Evolutionary conservation across 2,329 filamentous ascomycete genomes (phyloP).

Genomic region (Fusarium falciforme): DNA sequence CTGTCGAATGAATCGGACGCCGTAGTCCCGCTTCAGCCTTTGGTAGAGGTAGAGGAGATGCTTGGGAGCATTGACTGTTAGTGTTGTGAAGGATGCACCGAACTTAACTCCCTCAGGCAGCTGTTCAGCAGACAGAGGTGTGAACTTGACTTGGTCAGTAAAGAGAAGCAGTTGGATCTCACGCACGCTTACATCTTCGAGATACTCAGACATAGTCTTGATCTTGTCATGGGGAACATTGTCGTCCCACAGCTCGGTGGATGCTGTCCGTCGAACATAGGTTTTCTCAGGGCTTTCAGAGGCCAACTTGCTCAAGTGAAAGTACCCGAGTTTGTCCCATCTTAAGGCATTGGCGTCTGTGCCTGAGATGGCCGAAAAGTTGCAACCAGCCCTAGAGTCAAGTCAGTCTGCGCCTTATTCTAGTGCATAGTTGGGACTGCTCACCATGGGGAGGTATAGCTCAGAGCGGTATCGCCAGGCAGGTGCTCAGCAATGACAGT

Average conservation of each 20-base stretch:
- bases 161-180: not conserved
- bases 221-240: conserved; percentile 54
- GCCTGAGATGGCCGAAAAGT: conserved; percentile 57
- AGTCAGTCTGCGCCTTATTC: not conserved
- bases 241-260: conserved; percentile 56
- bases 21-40: conserved; percentile 42
- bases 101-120: conserved; percentile 49
- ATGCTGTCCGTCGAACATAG: conserved; percentile 52
- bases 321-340: conserved; percentile 56
- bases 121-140: conserved; percentile 41
- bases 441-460: conserved; percentile 57
- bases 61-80: conserved; percentile 53
- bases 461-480: conserved; percentile 52
- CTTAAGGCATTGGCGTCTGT: conserved; percentile 54
- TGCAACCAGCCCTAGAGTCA: conserved; percentile 53
- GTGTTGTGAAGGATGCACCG: conserved; percentile 50
- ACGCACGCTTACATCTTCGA: conserved; percentile 49
- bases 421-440: not conserved
- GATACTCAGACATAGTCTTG: conserved; percentile 53
- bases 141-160: conserved; percentile 43
- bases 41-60: conserved; percentile 49
- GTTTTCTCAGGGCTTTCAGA: conserved; percentile 44
- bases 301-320: conserved; percentile 50
- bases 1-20: conserved; percentile 48
- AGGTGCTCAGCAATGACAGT: conserved; percentile 55